Evolutionary conservation across 768 basidiomycete species (phyloP).

Genomic region (Tricholoma sp.): DNA sequence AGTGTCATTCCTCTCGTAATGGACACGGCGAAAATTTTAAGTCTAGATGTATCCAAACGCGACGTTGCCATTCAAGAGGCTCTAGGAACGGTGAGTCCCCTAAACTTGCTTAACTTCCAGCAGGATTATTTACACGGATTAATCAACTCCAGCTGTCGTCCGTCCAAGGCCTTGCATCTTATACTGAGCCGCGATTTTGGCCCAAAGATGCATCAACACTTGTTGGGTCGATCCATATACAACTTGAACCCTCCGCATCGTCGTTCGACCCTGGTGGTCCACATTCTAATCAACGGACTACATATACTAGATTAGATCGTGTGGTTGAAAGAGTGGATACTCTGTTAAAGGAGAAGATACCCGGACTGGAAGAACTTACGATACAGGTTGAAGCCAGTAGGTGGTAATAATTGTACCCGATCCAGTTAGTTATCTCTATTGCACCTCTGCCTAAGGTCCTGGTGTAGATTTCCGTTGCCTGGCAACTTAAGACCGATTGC

Average conservation of each 20-base stretch:
- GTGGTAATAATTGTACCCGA: constrained; percentile 9
- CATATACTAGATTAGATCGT: constrained; percentile 60
- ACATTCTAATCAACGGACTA: constrained; percentile 40
- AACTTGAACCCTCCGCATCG: constrained; percentile 62
- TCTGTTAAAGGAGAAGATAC: constrained; percentile 65
- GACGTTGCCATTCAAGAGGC: constrained; percentile 51
- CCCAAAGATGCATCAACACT: constrained; percentile 84
- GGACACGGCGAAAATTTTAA: constrained; percentile 85
- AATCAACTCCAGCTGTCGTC: constrained; percentile 52
- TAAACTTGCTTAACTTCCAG: neutral
- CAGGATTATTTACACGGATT: neutral
- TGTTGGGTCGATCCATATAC: constrained; percentile 90
- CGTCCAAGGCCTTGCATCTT: constrained; percentile 79
- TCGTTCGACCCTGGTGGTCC: constrained; percentile 51
- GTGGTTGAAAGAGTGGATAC: constrained; percentile 74
- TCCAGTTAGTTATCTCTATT: neutral
- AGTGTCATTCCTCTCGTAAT: constrained; percentile 94
- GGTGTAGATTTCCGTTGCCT: too few relatives aligned
- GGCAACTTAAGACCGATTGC: too few relatives aligned
- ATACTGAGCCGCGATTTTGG: constrained; percentile 86
- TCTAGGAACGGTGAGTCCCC: constrained; percentile 51
- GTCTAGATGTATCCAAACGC: constrained; percentile 75
- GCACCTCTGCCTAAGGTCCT: neutral
- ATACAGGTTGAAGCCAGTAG: constrained; percentile 69
- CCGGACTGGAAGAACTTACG: constrained; percentile 82